Evolutionary conservation across 176 grass and related monocot species (phyloP), one percentile per base, ranked within the genome.

Genomic region (Alloteropsis semialata): DNA sequence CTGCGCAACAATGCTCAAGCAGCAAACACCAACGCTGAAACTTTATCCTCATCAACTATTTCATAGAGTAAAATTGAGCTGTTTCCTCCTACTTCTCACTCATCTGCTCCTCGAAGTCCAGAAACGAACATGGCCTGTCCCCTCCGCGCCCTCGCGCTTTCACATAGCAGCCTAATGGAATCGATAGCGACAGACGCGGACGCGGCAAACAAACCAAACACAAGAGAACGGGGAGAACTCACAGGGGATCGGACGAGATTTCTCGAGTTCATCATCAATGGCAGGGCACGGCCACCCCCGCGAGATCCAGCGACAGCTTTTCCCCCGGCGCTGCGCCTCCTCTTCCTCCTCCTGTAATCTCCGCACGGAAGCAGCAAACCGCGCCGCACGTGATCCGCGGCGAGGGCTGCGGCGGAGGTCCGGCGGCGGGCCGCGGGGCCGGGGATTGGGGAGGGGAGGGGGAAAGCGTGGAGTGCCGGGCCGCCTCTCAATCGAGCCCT

Each of bases 211-310:
- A 2, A 59, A 24, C 30, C 22, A 10, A 4, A 67, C 4, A 38
- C n/a, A n/a, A n/a, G 19, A 63, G 19, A 16, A 65, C 11, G 28
- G 30, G 63, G 21, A 12, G 43, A 45, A 24, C 41, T 65, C 12
- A 84, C 86, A 21, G 81, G 81, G 21, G 75, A 56, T 30, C 81
- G 74, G 75, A 71, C 36, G 46, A 88, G 86, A 46, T 17, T 84
- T 58, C 66, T 88, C 49, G 86, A 55, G 74, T 74, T 84, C 86
- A 88, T 88, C 43, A 73, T 84, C 66, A 32, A 69, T 65, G 57
- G 2, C 22, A 25, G 49, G 9, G 45, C 66, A 25, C 42, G 12
- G 45, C n/a, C 63, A 10, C 49, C 62, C 5, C 15, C 14, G 39
- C 30, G 32, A 80, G 62, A 80, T 80, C 62, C 77, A 27, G 45